Conservation (phyloP, 2,329 filamentous ascomycete species). For the Pestalotiopsis sp. region DNA sequence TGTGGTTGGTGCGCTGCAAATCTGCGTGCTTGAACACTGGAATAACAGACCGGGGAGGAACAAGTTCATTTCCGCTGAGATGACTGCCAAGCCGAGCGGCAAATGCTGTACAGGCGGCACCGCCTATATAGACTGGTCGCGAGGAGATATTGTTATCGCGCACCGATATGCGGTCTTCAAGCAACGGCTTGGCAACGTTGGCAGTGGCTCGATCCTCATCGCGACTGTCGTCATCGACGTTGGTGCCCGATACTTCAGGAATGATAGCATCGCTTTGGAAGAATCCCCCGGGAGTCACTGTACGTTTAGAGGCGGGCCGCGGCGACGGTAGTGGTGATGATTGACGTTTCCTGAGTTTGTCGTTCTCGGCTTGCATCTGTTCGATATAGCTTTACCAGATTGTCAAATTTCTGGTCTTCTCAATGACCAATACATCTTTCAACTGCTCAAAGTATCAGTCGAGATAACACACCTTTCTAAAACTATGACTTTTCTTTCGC, state of each 20-base stretch:
- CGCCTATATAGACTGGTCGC: constrained; percentile 20
- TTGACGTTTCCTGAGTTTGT: constrained; percentile 16
- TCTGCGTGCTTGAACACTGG: constrained; percentile 20
- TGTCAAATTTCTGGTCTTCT: not conserved
- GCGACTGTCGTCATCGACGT: not conserved
- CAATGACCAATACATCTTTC: not conserved
- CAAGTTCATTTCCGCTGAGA: constrained; percentile 5
- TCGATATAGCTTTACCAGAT: constrained; percentile 18
- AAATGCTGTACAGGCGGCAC: constrained; percentile 23
- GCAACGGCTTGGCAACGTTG: constrained; percentile 19
- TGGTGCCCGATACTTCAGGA: not conserved
- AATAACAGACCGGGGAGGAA: constrained; percentile 16
- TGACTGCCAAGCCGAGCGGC: constrained; percentile 16
- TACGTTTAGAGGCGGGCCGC: not conserved
- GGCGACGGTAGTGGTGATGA: not conserved
- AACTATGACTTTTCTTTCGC: constrained; percentile 23
- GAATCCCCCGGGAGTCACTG: not conserved
- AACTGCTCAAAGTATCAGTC: not conserved
- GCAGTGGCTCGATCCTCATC: constrained; percentile 18
- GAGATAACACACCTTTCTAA: constrained; percentile 19
- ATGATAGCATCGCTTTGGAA: not conserved
- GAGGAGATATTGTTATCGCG: constrained; percentile 17
- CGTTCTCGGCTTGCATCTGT: constrained; percentile 21
- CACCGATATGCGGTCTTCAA: constrained; percentile 20
- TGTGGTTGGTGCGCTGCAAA: constrained; percentile 15